phyloP scores from a whole-genome alignment of 2,329 filamentous ascomycete species.

The Hypomyces rosellus region DNA sequence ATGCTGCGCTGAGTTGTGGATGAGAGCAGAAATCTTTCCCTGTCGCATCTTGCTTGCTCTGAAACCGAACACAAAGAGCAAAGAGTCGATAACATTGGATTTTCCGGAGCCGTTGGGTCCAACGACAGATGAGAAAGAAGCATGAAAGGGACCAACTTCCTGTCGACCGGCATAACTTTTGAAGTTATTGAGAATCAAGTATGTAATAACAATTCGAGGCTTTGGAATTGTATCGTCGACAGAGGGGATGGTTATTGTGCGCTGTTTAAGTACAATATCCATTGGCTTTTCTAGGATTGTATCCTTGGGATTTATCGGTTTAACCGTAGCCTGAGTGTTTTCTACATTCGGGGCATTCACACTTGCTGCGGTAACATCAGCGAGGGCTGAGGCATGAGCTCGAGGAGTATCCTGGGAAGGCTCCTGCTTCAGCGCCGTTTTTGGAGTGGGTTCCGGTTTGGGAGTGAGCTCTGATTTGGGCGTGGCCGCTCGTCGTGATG shows the following conservation, averaged over 20 bases:
- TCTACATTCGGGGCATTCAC: slow-evolving; percentile 43
- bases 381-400: slow-evolving; percentile 51
- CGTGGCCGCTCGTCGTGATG: background rate
- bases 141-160: slow-evolving; percentile 92
- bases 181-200: slow-evolving; percentile 91
- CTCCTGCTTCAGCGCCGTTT: slow-evolving; percentile 43
- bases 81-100: slow-evolving; percentile 96
- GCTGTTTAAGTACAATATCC: slow-evolving; percentile 87
- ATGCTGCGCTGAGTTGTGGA: slow-evolving; percentile 88
- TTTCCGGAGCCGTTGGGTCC: slow-evolving; percentile 98
- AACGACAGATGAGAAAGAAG: slow-evolving; percentile 95
- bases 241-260: slow-evolving; percentile 60
- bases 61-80: slow-evolving; percentile 98
- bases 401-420: slow-evolving; percentile 50
- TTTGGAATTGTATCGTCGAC: slow-evolving; percentile 73
- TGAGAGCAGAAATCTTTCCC: slow-evolving; percentile 94
- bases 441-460: background rate
- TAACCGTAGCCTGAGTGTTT: slow-evolving; percentile 40
- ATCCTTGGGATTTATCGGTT: slow-evolving; percentile 69
- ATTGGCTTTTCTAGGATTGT: slow-evolving; percentile 81
- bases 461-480: background rate
- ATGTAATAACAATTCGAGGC: slow-evolving; percentile 84
- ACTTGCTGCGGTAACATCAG: slow-evolving; percentile 64
- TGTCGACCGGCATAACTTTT: slow-evolving; percentile 97
- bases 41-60: slow-evolving; percentile 98